Base-by-base conservation (phyloP, 2,329 filamentous ascomycete genomes). In the Ceratocystis eucalypticola region DNA sequence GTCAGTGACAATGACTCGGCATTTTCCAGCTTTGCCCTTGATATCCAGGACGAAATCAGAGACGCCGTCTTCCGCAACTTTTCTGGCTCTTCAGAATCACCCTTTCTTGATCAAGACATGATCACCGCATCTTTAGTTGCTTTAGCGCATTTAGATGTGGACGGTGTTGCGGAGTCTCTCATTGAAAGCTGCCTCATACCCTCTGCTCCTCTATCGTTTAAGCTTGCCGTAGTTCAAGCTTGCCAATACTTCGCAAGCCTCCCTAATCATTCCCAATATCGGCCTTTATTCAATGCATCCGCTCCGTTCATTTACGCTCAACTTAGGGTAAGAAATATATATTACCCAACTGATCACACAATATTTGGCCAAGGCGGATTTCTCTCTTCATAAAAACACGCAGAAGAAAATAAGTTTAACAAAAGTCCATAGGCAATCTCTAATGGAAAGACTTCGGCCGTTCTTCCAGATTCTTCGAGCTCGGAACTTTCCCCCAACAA, bases 41-140 rank as follows among this genome's bases (percentile, higher is more conserved):
- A 88, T 72, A 82, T 88, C 7, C 85, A 88, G 71, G 84, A 87
- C 70, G 86, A 88, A 72, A 80, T 88, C 61, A 79, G 80, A 61
- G 85, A 87, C 71, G 83, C 84, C 61, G 81, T 88, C 3, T 88
- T 88, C 70, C 80, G 82, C 66, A 80, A 80, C 44, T 76, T 80
- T 59, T 74, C 78, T 2, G 74, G 78, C 1, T 76, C 76, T 10
- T 72, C 76, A 48, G 80, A 85, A 30, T 74, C 76, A n/a, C 73
- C 76, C 28, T 74, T 77, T 37, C 84, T 87, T 69, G 84, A 87
- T 67, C 82, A 84, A 72, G 81, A 86, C 67, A 78, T 87, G 71
- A 84, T 87, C 75, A 87, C 85, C 17, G 84, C 84, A 46, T 81
- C 85, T 2, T 86, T 88, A 72, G 84, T 88, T 66, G 85, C 83